These are phyloP conservation scores for Carallia pectinifolia DNA, from an alignment of 345 rosid genomes.

Conservation along the genomic window DNA sequence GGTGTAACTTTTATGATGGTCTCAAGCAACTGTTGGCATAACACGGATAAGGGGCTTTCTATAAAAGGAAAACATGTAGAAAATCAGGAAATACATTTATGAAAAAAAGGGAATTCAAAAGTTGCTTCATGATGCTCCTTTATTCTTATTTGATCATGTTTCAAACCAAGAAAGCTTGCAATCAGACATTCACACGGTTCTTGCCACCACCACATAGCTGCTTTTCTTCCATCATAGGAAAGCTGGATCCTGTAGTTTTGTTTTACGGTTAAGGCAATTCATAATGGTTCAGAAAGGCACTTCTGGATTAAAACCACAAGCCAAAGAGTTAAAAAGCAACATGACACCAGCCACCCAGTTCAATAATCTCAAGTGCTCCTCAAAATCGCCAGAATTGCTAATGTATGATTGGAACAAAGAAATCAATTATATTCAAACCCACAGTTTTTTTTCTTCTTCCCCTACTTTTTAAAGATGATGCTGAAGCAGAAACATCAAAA, in stretches of 20 bases:
- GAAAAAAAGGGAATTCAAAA: conserved; percentile 17
- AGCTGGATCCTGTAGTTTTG: conserved; percentile 4
- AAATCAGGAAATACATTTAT: conserved; percentile 14
- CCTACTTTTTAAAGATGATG: not conserved
- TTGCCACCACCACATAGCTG: not conserved
- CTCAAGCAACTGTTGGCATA: conserved; percentile 17
- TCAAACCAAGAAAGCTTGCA: conserved; percentile 1
- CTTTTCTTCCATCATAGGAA: too few relatives aligned
- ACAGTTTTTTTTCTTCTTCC: not conserved
- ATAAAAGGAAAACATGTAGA: not conserved
- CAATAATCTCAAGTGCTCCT: conserved; percentile 20
- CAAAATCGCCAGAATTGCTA: conserved; percentile 19
- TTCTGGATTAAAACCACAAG: conserved; percentile 32
- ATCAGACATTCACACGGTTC: conserved; percentile 22
- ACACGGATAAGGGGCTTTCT: conserved; percentile 15
- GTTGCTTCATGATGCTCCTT: conserved; percentile 22
- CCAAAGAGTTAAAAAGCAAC: conserved; percentile 27
- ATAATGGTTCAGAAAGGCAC: conserved; percentile 36
- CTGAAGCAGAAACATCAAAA: not conserved
- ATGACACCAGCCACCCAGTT: conserved; percentile 25
- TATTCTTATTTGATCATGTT: conserved; percentile 27
- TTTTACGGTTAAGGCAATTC: conserved; percentile 25
- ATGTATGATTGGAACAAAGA: not conserved
- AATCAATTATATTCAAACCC: not conserved
- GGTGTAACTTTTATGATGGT: conserved; percentile 11